Percentiles rank a stretch among this genome's conserved stretches.
Conservation (phyloP, 2,329 filamentous ascomycete genomes). For the Graphium sp. region DNA sequence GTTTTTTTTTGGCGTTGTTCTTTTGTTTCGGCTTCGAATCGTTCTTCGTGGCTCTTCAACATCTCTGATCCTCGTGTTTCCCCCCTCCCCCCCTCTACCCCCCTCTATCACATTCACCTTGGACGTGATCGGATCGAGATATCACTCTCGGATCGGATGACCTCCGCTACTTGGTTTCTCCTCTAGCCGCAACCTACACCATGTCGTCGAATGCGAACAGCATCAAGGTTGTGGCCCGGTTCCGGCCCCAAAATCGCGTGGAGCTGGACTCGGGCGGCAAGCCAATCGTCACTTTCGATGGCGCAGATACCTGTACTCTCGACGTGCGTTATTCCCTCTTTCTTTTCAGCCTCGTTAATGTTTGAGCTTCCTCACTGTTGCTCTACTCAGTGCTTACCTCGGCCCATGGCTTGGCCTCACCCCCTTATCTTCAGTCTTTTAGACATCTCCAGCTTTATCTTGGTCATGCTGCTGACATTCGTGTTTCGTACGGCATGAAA, state of each 20-base stretch:
- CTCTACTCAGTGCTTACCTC: conserved; percentile 4
- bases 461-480: conserved; percentile 12
- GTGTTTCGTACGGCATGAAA: conserved; percentile 5
- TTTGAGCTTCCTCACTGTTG: conserved; percentile 1
- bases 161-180: neutral
- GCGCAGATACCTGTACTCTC: conserved; percentile 74
- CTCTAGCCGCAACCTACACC: conserved; percentile 13
- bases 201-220: conserved; percentile 41
- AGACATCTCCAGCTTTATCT: too few relatives aligned
- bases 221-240: conserved; percentile 89
- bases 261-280: conserved; percentile 82
- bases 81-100: too few relatives aligned
- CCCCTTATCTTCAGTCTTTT: too few relatives aligned
- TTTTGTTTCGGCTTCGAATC: too few relatives aligned
- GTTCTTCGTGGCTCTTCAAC: too few relatives aligned
- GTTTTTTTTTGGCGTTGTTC: too few relatives aligned
- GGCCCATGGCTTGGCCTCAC: too few relatives aligned
- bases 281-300: conserved; percentile 78
- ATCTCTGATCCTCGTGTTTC: too few relatives aligned
- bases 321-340: conserved; percentile 51
- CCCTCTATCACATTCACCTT: conserved; percentile 9
- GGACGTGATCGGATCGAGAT: neutral
- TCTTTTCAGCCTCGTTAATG: conserved; percentile 1
- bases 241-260: conserved; percentile 90
- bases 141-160: too few relatives aligned